Conservation (phyloP, 345 rosid genomes). For the Populus alba region DNA sequence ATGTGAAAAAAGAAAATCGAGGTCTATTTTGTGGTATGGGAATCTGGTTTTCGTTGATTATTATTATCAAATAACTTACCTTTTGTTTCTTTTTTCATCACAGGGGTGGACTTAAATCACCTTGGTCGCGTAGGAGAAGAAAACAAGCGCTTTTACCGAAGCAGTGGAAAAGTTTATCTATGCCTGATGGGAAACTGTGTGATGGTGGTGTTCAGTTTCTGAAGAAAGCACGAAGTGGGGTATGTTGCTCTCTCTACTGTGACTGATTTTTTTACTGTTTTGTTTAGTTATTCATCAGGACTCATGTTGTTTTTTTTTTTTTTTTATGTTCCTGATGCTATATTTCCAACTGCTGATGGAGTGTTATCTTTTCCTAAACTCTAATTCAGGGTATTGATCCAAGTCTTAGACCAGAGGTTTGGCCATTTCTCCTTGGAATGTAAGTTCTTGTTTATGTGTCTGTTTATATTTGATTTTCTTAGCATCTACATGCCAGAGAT, state of each 20-base stretch:
- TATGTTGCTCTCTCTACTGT: constrained; percentile 37
- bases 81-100: constrained; percentile 17
- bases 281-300: neutral
- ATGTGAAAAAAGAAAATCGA: neutral
- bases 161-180: constrained; percentile 74
- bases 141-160: constrained; percentile 70
- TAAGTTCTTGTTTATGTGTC: constrained; percentile 36
- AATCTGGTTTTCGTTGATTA: neutral
- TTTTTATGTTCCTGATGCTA: constrained; percentile 1
- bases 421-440: constrained; percentile 98
- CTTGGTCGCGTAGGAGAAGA: constrained; percentile 90
- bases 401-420: constrained; percentile 83
- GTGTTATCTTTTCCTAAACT: constrained; percentile 12
- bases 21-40: neutral
- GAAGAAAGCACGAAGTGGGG: constrained; percentile 92
- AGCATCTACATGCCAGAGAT: neutral
- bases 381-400: constrained; percentile 78
- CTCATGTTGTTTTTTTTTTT: neutral
- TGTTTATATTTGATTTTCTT: neutral
- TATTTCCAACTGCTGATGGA: constrained; percentile 7
- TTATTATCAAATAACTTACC: neutral
- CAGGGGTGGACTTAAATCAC: constrained; percentile 80
- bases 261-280: neutral
- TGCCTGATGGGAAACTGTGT: constrained; percentile 63
- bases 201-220: constrained; percentile 85